These are phyloP conservation scores for Krasilnikovozyma curviuscula DNA, from an alignment of 768 basidiomycete species.

Conservation along the genomic window DNA sequence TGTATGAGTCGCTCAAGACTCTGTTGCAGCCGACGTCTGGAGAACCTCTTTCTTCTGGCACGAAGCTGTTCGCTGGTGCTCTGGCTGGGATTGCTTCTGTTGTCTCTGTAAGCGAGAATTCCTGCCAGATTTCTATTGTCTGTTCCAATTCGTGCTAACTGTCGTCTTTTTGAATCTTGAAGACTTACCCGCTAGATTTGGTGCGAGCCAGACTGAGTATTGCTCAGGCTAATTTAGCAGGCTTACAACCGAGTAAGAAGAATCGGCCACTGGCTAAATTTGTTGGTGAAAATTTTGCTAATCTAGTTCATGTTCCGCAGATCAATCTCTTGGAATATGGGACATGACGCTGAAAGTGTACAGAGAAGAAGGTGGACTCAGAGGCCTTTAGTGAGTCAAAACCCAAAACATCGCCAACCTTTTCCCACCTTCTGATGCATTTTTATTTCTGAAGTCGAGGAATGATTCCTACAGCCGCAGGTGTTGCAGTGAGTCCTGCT, in stretches of 20 bases:
- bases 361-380: constrained; percentile 75
- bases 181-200: constrained; percentile 66
- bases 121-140: background rate
- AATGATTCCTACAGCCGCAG: constrained; percentile 49
- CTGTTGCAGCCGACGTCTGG: background rate
- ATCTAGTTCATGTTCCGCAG: no score
- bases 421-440: no score
- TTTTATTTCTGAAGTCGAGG: no score
- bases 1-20: constrained; percentile 59
- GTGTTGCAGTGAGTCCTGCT: constrained; percentile 1
- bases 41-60: constrained; percentile 33
- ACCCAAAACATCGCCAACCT: no score
- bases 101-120: constrained; percentile 18
- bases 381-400: constrained; percentile 68
- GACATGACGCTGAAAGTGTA: constrained; percentile 84
- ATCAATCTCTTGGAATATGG: constrained; percentile 35
- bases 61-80: constrained; percentile 66
- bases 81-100: constrained; percentile 88
- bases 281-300: no score
- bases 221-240: no score
- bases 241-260: no score
- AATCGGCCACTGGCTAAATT: no score
- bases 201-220: constrained; percentile 82
- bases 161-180: constrained; percentile 5
- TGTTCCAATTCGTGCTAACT: background rate